A percentile compares a stretch with the other conserved stretches of the same genome.
Evolutionary conservation across 495 filamentous ascomycete species (phyloP).

Genomic region (Hyaloscypha bicolor): DNA sequence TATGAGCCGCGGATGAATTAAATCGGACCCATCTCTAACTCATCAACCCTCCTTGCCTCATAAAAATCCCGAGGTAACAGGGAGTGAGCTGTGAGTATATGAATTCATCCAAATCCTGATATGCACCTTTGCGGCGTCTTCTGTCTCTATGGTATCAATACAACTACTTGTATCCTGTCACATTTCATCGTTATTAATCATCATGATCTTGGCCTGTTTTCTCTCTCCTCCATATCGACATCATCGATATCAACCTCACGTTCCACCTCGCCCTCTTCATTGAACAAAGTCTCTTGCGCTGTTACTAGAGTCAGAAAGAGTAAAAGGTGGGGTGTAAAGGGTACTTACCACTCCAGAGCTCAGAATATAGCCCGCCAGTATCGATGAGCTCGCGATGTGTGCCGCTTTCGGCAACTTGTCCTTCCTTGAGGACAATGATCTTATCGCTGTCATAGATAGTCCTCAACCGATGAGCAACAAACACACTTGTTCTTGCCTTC

Average conservation of each 20-base stretch:
- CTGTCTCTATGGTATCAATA: background rate
- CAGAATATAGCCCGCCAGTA: conserved; percentile 76
- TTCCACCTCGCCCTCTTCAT: conserved; percentile 36
- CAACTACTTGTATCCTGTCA: background rate
- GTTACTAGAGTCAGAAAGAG: background rate
- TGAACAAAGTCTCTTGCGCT: conserved; percentile 50
- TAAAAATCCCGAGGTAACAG: too few species aligned
- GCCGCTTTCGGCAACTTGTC: conserved; percentile 80
- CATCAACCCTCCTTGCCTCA: too few species aligned
- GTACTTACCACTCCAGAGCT: conserved; percentile 84
- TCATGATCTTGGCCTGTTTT: conserved; percentile 22
- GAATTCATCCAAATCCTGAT: too few species aligned
- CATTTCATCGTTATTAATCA: background rate
- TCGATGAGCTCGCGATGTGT: conserved; percentile 86
- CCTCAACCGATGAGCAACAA: conserved; percentile 87
- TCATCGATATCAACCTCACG: conserved; percentile 41
- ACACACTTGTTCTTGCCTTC: conserved; percentile 86
- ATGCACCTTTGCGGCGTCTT: background rate
- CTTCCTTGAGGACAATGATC: conserved; percentile 89
- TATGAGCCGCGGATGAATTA: too few species aligned
- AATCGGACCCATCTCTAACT: too few species aligned
- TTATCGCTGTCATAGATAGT: conserved; percentile 94
- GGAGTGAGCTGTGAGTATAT: too few species aligned
- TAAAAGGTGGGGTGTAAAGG: background rate
- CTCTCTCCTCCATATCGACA: conserved; percentile 12